Conservation (phyloP, 768 basidiomycete species). For the Cystofilobasidium ferigula region DNA sequence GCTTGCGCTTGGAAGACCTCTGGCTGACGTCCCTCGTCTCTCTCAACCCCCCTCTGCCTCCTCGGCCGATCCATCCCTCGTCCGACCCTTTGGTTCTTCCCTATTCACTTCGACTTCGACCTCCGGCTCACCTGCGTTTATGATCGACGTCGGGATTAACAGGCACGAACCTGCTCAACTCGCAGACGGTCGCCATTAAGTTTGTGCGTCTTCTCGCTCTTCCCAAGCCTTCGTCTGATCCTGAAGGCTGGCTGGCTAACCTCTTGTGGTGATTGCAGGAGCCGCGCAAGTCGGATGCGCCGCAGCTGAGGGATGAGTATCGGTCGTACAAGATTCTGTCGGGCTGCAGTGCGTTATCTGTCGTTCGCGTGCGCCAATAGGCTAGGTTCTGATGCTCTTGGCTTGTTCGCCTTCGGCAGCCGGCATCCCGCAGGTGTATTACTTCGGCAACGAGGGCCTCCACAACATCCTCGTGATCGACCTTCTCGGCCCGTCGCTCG, state of each 20-base stretch:
- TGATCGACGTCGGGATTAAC: too few relatives aligned
- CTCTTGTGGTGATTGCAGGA: too few relatives aligned
- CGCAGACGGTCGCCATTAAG: slow-evolving; percentile 98
- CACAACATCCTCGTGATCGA: slow-evolving; percentile 99
- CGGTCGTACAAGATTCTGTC: slow-evolving; percentile 91
- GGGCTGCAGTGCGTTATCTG: slow-evolving; percentile 63
- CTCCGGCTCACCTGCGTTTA: too few relatives aligned
- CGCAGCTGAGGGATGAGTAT: slow-evolving; percentile 96
- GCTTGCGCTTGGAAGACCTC: too few relatives aligned
- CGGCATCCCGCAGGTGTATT: slow-evolving; percentile 97
- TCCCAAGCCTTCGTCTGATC: too few relatives aligned
- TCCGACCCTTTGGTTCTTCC: background rate
- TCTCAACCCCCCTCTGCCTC: background rate
- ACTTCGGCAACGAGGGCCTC: slow-evolving; percentile 96
- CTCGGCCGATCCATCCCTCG: background rate
- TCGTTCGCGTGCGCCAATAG: background rate
- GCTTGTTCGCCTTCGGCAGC: slow-evolving; percentile 43
- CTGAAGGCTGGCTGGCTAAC: too few relatives aligned
- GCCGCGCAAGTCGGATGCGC: slow-evolving; percentile 88
- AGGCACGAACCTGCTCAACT: slow-evolving; percentile 97
- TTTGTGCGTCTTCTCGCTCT: slow-evolving; percentile 58
- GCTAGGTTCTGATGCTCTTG: background rate
- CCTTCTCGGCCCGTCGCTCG: slow-evolving; percentile 86
- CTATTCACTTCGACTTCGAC: background rate
- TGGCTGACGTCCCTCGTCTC: background rate